Conservation (phyloP, 345 rosid species). For the Physaria fendleri region DNA sequence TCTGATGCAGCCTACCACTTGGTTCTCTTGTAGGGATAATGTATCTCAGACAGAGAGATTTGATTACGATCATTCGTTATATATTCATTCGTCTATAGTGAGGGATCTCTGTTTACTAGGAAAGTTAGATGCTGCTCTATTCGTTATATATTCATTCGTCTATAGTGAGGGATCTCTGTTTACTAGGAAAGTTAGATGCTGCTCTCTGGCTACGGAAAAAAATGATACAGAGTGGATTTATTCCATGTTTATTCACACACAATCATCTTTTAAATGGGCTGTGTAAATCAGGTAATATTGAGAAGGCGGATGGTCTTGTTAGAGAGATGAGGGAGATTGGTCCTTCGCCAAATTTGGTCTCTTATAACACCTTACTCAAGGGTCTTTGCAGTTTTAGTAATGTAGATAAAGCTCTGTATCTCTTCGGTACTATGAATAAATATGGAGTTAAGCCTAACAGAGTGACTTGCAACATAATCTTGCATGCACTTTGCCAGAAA, state of each 20-base stretch:
- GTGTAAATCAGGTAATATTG: conserved; percentile 44
- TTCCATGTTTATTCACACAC: conserved; percentile 57
- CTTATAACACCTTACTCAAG: conserved; percentile 54
- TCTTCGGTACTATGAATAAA: conserved; percentile 43
- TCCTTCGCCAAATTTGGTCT: conserved; percentile 53
- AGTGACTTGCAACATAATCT: conserved; percentile 56
- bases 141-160: conserved; percentile 25
- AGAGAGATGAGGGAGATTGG: conserved; percentile 65
- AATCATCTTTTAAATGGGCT: conserved; percentile 60
- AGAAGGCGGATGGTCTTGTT: conserved; percentile 49
- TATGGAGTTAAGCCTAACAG: conserved; percentile 51
- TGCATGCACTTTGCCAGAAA: conserved; percentile 55
- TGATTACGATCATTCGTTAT: conserved; percentile 23
- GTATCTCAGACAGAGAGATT: conserved; percentile 26
- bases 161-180: conserved; percentile 46
- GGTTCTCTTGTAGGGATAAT: conserved; percentile 45
- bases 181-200: conserved; percentile 55
- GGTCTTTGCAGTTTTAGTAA: conserved; percentile 50
- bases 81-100: conserved; percentile 28
- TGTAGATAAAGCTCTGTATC: conserved; percentile 49
- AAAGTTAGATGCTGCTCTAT: conserved; percentile 63
- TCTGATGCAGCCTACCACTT: background rate
- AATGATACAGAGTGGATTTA: conserved; percentile 41
- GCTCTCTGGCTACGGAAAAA: conserved; percentile 56
- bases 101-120: conserved; percentile 53